A percentile compares a stretch with the other conserved stretches of the same genome.
Evolutionary conservation across 2,329 filamentous ascomycete species (phyloP).

Genomic region (Stenocarpella maydis): DNA sequence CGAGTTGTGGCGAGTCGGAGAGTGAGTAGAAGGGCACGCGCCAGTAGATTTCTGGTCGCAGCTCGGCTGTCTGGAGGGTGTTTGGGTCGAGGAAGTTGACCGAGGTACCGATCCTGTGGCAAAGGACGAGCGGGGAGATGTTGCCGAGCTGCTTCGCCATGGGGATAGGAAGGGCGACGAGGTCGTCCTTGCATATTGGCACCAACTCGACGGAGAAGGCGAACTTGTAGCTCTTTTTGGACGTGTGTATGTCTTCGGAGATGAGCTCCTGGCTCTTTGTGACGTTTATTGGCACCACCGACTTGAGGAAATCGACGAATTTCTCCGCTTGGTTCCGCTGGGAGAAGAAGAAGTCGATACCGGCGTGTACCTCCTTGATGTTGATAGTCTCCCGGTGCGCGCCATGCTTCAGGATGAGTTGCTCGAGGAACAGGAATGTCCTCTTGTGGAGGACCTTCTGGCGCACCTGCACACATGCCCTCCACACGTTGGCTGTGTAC

Average conservation of each 20-base stretch:
- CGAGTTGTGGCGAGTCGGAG: constrained; percentile 83
- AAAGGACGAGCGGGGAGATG: constrained; percentile 85
- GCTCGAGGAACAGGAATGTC: constrained; percentile 76
- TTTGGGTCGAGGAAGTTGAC: constrained; percentile 90
- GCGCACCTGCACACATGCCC: constrained; percentile 90
- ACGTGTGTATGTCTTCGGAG: constrained; percentile 90
- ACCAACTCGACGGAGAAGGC: constrained; percentile 88
- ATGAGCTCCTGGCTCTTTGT: constrained; percentile 73
- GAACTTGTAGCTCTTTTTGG: constrained; percentile 93
- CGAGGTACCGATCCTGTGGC: constrained; percentile 86
- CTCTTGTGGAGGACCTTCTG: constrained; percentile 98
- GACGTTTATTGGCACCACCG: constrained; percentile 72
- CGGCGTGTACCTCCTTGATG: constrained; percentile 93
- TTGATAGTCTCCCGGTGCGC: constrained; percentile 95
- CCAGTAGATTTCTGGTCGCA: constrained; percentile 88
- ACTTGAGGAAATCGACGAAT: constrained; percentile 79
- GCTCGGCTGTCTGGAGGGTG: constrained; percentile 89
- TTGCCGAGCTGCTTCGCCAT: constrained; percentile 88
- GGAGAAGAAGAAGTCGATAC: constrained; percentile 94
- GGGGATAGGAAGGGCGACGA: constrained; percentile 91
- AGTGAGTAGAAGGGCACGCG: constrained; percentile 84
- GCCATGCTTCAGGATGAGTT: constrained; percentile 92
- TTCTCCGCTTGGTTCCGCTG: constrained; percentile 88
- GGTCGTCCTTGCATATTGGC: constrained; percentile 95
- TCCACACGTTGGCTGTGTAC: constrained; percentile 96